Evolutionary conservation across 2,329 filamentous ascomycete species (phyloP).

Genomic region (Zasmidium angulare): DNA sequence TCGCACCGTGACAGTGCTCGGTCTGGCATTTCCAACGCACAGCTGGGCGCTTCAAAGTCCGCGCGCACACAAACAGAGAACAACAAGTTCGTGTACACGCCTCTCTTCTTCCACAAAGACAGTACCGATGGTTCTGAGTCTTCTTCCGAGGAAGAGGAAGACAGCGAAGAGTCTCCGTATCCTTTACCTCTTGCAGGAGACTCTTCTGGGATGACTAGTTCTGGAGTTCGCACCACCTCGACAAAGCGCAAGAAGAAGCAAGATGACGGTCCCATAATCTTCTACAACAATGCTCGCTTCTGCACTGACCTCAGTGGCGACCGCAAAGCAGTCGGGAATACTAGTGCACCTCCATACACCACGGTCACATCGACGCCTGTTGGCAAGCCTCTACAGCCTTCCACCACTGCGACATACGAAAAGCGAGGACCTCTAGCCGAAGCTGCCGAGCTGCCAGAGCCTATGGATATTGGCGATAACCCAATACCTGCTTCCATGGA

Average conservation of each 20-base stretch:
- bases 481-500: constrained; percentile 36
- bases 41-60: background rate
- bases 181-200: constrained; percentile 29
- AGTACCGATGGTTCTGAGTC: constrained; percentile 42
- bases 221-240: constrained; percentile 44
- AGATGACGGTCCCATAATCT: constrained; percentile 75
- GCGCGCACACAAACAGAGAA: constrained; percentile 20
- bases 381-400: constrained; percentile 10
- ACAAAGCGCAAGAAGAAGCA: constrained; percentile 50
- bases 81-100: constrained; percentile 46
- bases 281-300: constrained; percentile 77
- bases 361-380: constrained; percentile 19
- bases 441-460: constrained; percentile 31
- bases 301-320: constrained; percentile 78
- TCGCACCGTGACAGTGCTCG: constrained; percentile 19
- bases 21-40: constrained; percentile 1
- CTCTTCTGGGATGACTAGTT: constrained; percentile 46
- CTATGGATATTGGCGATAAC: constrained; percentile 39
- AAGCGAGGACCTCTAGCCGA: constrained; percentile 33
- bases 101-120: constrained; percentile 49
- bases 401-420: constrained; percentile 23
- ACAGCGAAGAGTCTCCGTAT: constrained; percentile 36
- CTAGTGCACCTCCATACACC: constrained; percentile 24
- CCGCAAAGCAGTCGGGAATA: constrained; percentile 28
- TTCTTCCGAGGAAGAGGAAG: constrained; percentile 35